These are phyloP conservation scores for Paracorniculantispora psalliotae DNA, from an alignment of 2,329 filamentous ascomycete genomes.

Conservation along the genomic window DNA sequence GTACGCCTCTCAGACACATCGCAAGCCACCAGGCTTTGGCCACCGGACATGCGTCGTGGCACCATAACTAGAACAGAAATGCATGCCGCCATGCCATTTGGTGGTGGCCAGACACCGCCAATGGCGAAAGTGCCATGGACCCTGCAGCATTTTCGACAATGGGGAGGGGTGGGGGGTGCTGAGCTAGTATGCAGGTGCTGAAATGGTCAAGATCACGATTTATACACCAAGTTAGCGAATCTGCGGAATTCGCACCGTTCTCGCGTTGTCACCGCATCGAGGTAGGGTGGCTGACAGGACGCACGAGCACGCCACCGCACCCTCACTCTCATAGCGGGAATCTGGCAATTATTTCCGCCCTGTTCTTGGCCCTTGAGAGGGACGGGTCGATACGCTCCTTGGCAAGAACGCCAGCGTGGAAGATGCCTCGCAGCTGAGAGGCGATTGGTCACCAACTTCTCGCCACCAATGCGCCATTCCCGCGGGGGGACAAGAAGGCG, in stretches of 20 bases:
- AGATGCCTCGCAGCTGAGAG: not conserved
- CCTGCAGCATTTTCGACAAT: not conserved
- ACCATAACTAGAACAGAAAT: constrained; percentile 1
- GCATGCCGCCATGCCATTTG: not conserved
- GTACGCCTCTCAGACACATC: not conserved
- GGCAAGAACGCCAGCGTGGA: not conserved
- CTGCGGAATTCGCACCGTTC: not conserved
- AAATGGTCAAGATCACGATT: not conserved
- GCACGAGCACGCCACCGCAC: not conserved
- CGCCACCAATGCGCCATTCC: not conserved
- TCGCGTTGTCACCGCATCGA: constrained; percentile 2
- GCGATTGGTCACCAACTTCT: not conserved
- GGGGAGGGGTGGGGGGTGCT: not conserved
- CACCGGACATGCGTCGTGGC: not conserved
- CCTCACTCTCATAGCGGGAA: not conserved
- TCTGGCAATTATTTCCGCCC: not conserved
- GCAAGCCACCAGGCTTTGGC: not conserved
- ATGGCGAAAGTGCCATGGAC: not conserved
- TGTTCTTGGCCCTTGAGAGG: not conserved
- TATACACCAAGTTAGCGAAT: not conserved
- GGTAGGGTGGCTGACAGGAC: not conserved
- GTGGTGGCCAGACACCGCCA: not conserved
- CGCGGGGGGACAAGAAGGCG: not conserved
- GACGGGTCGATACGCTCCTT: not conserved
- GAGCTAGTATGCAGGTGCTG: not conserved